Percentiles rank a stretch among this genome's conserved stretches.
Evolutionary conservation across 106 monocot genomes (phyloP).

Genomic region (Dendrobium chrysotoxum): DNA sequence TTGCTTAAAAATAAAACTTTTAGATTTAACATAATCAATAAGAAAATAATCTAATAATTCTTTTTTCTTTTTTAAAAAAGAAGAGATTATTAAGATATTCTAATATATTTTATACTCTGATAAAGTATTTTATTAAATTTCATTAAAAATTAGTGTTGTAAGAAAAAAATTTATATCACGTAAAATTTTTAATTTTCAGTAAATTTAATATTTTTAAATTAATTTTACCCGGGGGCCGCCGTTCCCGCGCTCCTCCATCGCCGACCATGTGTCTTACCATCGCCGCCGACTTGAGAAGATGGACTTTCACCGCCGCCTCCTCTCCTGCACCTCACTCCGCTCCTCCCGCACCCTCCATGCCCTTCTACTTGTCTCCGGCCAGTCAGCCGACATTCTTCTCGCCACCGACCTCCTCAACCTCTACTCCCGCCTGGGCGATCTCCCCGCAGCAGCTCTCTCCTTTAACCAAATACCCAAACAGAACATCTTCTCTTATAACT

Average conservation of each 20-base stretch:
- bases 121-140: no score
- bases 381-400: conserved; percentile 21
- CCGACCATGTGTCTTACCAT: neutral
- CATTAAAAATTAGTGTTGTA: no score
- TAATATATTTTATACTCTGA: no score
- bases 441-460: conserved; percentile 26
- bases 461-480: conserved; percentile 23
- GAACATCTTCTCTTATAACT: conserved; percentile 43
- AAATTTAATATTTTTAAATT: no score
- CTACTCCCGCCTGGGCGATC: conserved; percentile 55
- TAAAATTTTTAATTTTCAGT: no score
- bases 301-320: conserved; percentile 31
- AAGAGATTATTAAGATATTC: no score
- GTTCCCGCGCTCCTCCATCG: neutral
- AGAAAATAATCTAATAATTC: no score
- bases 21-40: no score
- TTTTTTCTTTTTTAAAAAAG: no score
- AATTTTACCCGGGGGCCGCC: no score
- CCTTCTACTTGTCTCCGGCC: conserved; percentile 45
- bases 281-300: neutral
- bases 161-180: no score
- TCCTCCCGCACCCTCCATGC: conserved; percentile 34
- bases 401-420: conserved; percentile 41
- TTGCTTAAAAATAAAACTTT: no score
- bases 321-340: conserved; percentile 19